Evolutionary conservation across 2,329 filamentous ascomycete genomes (phyloP), one percentile per base, ranked within the genome.

Genomic region (Domatiomyces globalis): DNA sequence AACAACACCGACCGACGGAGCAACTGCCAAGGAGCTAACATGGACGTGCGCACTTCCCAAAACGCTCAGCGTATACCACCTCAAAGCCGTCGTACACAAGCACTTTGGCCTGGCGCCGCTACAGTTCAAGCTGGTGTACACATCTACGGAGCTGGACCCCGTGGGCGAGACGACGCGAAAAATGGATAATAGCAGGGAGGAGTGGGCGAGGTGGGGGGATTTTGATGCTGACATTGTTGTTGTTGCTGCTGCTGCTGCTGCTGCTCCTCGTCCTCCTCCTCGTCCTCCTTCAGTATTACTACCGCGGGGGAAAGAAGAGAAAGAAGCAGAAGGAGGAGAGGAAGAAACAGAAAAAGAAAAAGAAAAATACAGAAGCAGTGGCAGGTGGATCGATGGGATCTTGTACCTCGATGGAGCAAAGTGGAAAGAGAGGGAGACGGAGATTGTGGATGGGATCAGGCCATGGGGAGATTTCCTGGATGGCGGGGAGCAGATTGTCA

Each of bases 111-210:
- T 85, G 9, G 68, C 74, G 46, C 84, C 87, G 0, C 72, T 87
- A 56, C 69, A 69, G 43, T 69, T 90, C 54, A 75, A 73, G 43
- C 66, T 96, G 47, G 70, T 92, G 0, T 94, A 87, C 84, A 87
- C 95, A 69, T 95, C 88, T 7, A 86, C 87, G 18, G 89, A 95
- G 66, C 87, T 84, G 80, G 87, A 95, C 65, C 86, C 86, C 0
- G 81, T 87, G 0, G 76, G 76, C 39, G 49, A 25, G 46, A 48
- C 10, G 47, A 49, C 17, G 42, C 33, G 10, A 48, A 51, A 22
- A 54, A 22, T 12, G 18, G n/a, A 20, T 20, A 7, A 75, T 77
- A 54, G 78, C 80, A 58, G 75, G 80, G 55, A 74, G 78, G 4
- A 74, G 27, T 79, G 79, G 44, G 75, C 68, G 25, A 67, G 64